Percentiles rank a stretch among this genome's conserved stretches.
phyloP scores from a whole-genome alignment of 83 land plant genomes.

The Isoetes engelmannii region DNA sequence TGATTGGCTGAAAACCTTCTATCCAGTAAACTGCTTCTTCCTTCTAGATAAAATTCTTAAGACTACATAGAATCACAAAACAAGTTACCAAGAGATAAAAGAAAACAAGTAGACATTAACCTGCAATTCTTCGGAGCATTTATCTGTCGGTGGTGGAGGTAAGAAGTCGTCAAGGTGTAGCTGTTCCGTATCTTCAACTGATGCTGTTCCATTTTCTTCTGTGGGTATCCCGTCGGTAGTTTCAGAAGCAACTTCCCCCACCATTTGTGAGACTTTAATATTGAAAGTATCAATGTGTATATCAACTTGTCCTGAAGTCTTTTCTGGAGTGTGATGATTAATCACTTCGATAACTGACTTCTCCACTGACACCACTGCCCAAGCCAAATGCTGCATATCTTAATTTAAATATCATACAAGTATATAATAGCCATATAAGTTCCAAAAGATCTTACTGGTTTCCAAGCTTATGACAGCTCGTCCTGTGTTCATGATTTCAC shows the following conservation, averaged over 20 bases:
- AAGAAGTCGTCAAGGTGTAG: conserved; percentile 51
- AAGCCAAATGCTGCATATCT: too few relatives aligned
- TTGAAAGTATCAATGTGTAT: background rate
- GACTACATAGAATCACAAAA: too few relatives aligned
- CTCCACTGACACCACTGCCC: too few relatives aligned
- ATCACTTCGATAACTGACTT: too few relatives aligned
- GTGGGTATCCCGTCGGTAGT: conserved; percentile 14
- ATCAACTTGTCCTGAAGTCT: background rate
- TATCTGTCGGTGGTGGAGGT: conserved; percentile 51
- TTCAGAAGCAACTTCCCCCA: conserved; percentile 17
- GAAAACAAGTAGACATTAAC: conserved; percentile 23
- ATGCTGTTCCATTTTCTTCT: conserved; percentile 14
- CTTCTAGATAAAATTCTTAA: too few relatives aligned
- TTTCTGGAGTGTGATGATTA: background rate
- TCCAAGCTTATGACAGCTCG: conserved; percentile 20
- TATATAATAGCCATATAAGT: too few relatives aligned
- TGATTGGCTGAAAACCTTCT: too few relatives aligned
- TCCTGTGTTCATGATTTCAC: conserved; percentile 34
- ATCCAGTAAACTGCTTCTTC: too few relatives aligned
- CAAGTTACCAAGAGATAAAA: background rate
- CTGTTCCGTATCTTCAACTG: conserved; percentile 14
- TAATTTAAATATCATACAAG: too few relatives aligned
- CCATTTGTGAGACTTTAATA: background rate
- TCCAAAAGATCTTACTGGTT: too few relatives aligned
- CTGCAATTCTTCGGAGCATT: conserved; percentile 66